phyloP scores from a whole-genome alignment of 2,329 filamentous ascomycete genomes.

The Colletotrichum sp. region DNA sequence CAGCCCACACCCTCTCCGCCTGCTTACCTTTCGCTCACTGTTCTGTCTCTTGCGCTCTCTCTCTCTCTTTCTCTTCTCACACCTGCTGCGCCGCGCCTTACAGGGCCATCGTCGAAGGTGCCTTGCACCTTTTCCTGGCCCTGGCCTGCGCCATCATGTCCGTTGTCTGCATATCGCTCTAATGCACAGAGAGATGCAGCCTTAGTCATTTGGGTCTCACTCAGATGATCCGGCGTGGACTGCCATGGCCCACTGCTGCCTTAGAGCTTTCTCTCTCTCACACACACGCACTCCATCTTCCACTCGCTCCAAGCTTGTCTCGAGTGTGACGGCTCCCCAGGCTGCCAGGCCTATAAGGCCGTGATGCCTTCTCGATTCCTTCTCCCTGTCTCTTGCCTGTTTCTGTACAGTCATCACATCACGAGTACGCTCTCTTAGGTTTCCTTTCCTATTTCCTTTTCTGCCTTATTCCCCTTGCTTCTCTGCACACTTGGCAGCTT shows the following conservation, averaged over 20 bases:
- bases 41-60: not conserved
- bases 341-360: conserved; percentile 59
- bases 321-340: conserved; percentile 36
- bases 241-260: conserved; percentile 20
- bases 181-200: conserved; percentile 28
- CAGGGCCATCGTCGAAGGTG: conserved; percentile 14
- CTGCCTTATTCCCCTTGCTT: conserved; percentile 26
- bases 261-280: conserved; percentile 19
- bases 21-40: not conserved
- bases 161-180: conserved; percentile 20
- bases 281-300: conserved; percentile 25
- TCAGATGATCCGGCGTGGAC: conserved; percentile 20
- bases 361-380: conserved; percentile 49
- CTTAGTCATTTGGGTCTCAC: conserved; percentile 24
- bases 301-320: conserved; percentile 29
- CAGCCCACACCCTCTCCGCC: conserved; percentile 21
- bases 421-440: conserved; percentile 25
- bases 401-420: conserved; percentile 22
- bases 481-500: conserved; percentile 12
- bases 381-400: conserved; percentile 18
- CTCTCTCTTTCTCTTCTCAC: conserved; percentile 6
- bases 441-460: conserved; percentile 26
- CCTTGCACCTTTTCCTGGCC: conserved; percentile 27
- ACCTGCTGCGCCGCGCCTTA: conserved; percentile 19
- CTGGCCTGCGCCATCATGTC: conserved; percentile 25